phyloP scores from a whole-genome alignment of 306 rosid species.

The Fagus sylvatica region DNA sequence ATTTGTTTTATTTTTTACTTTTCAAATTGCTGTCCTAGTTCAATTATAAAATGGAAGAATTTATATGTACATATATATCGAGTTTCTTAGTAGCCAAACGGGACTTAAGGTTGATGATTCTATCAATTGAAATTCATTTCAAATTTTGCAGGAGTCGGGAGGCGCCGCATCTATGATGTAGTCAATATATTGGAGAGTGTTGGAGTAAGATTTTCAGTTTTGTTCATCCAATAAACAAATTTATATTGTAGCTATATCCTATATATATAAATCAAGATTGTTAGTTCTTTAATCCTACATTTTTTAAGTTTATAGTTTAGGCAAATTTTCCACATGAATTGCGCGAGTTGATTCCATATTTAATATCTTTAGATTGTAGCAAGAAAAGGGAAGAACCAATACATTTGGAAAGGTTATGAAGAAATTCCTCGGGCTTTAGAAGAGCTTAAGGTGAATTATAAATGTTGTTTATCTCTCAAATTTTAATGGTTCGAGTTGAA shows the following conservation, averaged over 20 bases:
- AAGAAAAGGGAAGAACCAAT: constrained; percentile 43
- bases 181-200: constrained; percentile 53
- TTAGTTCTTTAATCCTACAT: neutral
- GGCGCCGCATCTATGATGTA: constrained; percentile 56
- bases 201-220: constrained; percentile 30
- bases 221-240: neutral
- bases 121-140: neutral
- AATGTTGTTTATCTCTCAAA: neutral
- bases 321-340: neutral
- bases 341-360: constrained; percentile 6
- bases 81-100: neutral
- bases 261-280: neutral
- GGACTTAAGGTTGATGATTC: neutral
- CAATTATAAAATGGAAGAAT: neutral
- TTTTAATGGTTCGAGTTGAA: neutral
- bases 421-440: constrained; percentile 34
- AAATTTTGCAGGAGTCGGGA: constrained; percentile 40
- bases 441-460: constrained; percentile 26
- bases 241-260: too few species aligned
- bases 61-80: neutral
- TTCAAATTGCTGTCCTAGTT: neutral
- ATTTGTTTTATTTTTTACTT: neutral
- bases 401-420: constrained; percentile 45
- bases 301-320: neutral
- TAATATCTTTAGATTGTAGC: constrained; percentile 32